These are phyloP conservation scores for Rhizopogon sp. DNA, from an alignment of 768 basidiomycete species.

Conservation along the genomic window DNA sequence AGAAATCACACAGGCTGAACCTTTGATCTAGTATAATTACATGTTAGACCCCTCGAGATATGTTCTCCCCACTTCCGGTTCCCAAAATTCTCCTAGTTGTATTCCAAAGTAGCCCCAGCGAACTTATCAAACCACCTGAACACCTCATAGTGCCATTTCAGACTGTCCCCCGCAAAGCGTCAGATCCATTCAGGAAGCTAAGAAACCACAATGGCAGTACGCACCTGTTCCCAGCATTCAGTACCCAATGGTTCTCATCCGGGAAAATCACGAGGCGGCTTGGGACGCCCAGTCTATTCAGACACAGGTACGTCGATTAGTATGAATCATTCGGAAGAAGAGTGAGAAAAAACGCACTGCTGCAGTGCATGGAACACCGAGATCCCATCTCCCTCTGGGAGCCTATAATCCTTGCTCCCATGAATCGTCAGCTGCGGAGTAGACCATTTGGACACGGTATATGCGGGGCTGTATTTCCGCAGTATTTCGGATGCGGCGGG, in stretches of 20 bases:
- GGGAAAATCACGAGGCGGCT: slow-evolving; percentile 82
- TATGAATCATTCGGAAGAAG: not conserved
- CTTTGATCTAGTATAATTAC: too few species aligned
- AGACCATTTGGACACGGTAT: slow-evolving; percentile 80
- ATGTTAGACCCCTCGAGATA: too few species aligned
- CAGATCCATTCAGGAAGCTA: not conserved
- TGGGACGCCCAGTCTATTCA: slow-evolving; percentile 57
- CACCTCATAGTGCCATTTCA: slow-evolving; percentile 96
- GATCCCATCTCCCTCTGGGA: slow-evolving; percentile 83
- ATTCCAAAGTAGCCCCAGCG: slow-evolving; percentile 32
- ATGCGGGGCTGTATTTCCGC: slow-evolving; percentile 71
- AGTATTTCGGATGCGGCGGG: slow-evolving; percentile 46
- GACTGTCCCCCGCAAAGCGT: slow-evolving; percentile 31
- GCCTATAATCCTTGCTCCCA: slow-evolving; percentile 82
- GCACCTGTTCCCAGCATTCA: slow-evolving; percentile 73
- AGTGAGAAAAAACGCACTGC: slow-evolving; percentile 46
- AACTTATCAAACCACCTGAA: slow-evolving; percentile 84
- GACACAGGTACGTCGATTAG: slow-evolving; percentile 2
- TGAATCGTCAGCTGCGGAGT: slow-evolving; percentile 85
- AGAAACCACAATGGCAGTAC: slow-evolving; percentile 7
- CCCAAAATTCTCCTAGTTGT: not conserved
- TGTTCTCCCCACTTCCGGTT: too few species aligned
- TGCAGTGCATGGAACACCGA: slow-evolving; percentile 82
- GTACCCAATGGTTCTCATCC: slow-evolving; percentile 91
- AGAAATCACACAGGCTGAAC: too few species aligned